Percentiles rank a stretch among this genome's conserved stretches.
Conservation (phyloP, 768 basidiomycete genomes). For the Suillus tomentosus region DNA sequence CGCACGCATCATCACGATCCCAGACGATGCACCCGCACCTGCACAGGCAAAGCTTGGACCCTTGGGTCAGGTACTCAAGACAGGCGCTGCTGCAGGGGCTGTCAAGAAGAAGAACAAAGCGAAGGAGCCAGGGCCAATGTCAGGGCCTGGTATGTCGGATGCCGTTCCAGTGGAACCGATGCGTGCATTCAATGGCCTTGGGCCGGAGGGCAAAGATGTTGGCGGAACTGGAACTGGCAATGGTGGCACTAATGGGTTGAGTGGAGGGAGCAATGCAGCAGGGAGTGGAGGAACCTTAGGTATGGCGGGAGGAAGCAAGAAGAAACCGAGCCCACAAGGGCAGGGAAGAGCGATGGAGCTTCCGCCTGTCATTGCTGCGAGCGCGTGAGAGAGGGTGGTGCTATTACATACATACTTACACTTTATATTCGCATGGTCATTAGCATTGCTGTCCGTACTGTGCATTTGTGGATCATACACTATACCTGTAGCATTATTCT, state of each 20-base stretch:
- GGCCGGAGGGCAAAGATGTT: constrained; percentile 15
- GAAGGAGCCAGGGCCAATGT: constrained; percentile 26
- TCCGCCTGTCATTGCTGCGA: constrained; percentile 38
- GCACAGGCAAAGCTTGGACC: constrained; percentile 76
- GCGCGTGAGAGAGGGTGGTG: constrained; percentile 27
- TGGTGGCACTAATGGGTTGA: constrained; percentile 11
- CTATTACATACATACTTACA: constrained; percentile 9
- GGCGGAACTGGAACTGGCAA: not conserved
- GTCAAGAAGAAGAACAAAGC: constrained; percentile 63
- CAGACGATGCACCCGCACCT: constrained; percentile 63
- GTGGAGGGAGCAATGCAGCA: constrained; percentile 14
- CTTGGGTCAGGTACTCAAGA: constrained; percentile 70
- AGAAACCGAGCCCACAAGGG: constrained; percentile 24
- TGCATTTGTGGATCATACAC: constrained; percentile 16
- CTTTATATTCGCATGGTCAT: constrained; percentile 13
- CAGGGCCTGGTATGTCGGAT: constrained; percentile 22
- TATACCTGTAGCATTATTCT: constrained; percentile 39
- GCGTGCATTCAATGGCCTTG: constrained; percentile 21
- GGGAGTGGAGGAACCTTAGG: constrained; percentile 14
- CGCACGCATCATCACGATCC: constrained; percentile 41
- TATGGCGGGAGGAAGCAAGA: constrained; percentile 11
- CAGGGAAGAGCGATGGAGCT: constrained; percentile 28
- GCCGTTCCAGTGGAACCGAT: constrained; percentile 22
- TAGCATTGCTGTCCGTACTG: constrained; percentile 4
- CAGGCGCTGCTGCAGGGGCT: constrained; percentile 41